Evolutionary conservation across 352 stramenopile species (phyloP).

Genomic region (Chrysophaeum taylorii): DNA sequence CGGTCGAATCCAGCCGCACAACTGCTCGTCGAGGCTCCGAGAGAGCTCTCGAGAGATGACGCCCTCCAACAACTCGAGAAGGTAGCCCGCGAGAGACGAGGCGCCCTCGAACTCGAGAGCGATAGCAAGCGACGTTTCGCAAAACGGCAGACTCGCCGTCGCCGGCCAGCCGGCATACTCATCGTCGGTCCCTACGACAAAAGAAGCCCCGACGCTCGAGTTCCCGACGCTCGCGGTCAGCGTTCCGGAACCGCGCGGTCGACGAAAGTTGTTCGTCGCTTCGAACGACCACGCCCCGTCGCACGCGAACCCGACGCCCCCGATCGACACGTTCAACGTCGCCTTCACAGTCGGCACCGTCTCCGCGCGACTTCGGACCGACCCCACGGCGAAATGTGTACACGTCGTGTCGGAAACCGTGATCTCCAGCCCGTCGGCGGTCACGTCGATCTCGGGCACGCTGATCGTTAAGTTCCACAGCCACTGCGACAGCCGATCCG

Average conservation of each 20-base stretch:
- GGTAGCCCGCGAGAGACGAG: not conserved
- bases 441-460: not conserved
- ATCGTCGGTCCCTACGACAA: not conserved
- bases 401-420: not conserved
- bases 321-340: not conserved
- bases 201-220: not conserved
- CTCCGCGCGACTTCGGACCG: too few species aligned
- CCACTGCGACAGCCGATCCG: not conserved
- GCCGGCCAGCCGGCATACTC: not conserved
- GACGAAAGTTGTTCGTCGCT: not conserved
- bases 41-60: not conserved
- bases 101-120: not conserved
- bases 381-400: not conserved
- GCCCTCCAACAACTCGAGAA: not conserved
- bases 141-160: not conserved
- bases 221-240: not conserved
- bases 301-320: not conserved
- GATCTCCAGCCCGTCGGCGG: not conserved
- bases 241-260: not conserved
- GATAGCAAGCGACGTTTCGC: not conserved
- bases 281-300: not conserved
- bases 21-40: not conserved
- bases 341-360: too few species aligned
- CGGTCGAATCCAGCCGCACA: not conserved
- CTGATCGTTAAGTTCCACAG: not conserved